Evolutionary conservation across 1,139 yeast genomes (phyloP), one percentile per base, ranked within the genome.

Genomic region (Yamadazyma atmosphaerica): DNA sequence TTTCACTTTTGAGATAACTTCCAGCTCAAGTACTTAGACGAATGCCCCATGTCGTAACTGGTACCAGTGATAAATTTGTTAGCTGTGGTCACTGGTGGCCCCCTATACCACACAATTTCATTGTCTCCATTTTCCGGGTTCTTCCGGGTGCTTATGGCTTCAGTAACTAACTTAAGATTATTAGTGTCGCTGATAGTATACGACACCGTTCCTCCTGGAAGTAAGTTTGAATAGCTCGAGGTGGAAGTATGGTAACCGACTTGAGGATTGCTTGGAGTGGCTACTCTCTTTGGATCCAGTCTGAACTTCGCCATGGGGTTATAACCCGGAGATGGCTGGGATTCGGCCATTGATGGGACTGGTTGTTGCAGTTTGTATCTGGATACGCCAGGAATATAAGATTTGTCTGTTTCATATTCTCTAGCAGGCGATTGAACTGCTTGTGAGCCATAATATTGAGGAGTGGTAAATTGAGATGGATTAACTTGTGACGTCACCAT

Each of bases 101-200:
- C 79, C 45, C 87, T 74, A 60, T 83, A 87, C 90, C 96, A 89
- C 15, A 86, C 63, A 29, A 84, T 65, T 40, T 83, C 85, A 67
- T 66, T 17, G 36, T 45, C 33, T 53, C 48, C 40, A 35, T 45
- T 42, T 35, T 54, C 60, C 14, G 51, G 33, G 34, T 47, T 52
- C 40, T 56, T 53, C 41, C 56, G 55, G 45, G 60, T 64, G 42
- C 52, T 60, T 12, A 54, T 50, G 21, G 42, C 43, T 5, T 54
- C 58, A 39, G 58, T 59, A 21, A 35, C 45, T 38, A 32, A 48
- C 40, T 19, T 49, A 44, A 35, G 31, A 33, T 55, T 51, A 9
- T 45, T 47, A 11, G 44, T 49, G 39, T 59, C 65, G 26, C 50
- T 55, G n/a, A 64, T 39, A 13, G 61, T 52, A 49, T 70, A 72